Base-by-base conservation (phyloP, 2,329 filamentous ascomycete genomes). In the Thielaviopsis populi region DNA sequence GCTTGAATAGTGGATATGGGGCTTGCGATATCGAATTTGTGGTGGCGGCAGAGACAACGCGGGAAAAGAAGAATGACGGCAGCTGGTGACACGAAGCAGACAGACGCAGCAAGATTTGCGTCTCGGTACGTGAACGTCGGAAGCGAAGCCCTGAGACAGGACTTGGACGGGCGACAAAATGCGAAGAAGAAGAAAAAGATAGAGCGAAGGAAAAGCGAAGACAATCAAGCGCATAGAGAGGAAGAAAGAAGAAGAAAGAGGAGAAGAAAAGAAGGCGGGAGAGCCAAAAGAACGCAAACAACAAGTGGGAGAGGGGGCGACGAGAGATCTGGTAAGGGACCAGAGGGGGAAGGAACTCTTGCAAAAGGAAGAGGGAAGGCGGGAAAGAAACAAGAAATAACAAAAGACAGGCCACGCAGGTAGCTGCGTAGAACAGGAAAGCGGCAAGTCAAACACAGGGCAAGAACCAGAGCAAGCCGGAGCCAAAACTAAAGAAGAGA, bases 231-330 rank as follows among this genome's bases (percentile, higher is more conserved):
- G 33, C 19, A 46, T 46, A 54, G 24, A 37, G 30, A 63, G 42
- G 63, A 19, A 41, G 30, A 41, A 40, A 41, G 40, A 11, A 24
- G 46, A 54, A 42, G 54, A n/a, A 56, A 56, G 48, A 33, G 8
- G 19, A n/a, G 50, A 46, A 41, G 50, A 53, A 27, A 41, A 59
- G 13, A 46, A 27, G 42, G 50, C 33, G 54, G 42, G 58, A 50
- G n/a, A n/a, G n/a, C n/a, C 62, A 22, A 40, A 59, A 58, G 42
- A 40, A 43, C 53, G 37, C 63, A 65, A 61, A 65, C 59, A 65
- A 61, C n/a, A 19, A 19, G 62, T 42, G 27, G 33, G 46, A 58
- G 50, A 54, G 50, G 50, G 50, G 50, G 41, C 40, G 41, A 61
- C 19, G 43, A 48, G 42, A 27, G 33, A 46, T n/a, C 22, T 30